Conservation (phyloP, 1,284 basidiomycete species). For the Puccinia triticina region DNA sequence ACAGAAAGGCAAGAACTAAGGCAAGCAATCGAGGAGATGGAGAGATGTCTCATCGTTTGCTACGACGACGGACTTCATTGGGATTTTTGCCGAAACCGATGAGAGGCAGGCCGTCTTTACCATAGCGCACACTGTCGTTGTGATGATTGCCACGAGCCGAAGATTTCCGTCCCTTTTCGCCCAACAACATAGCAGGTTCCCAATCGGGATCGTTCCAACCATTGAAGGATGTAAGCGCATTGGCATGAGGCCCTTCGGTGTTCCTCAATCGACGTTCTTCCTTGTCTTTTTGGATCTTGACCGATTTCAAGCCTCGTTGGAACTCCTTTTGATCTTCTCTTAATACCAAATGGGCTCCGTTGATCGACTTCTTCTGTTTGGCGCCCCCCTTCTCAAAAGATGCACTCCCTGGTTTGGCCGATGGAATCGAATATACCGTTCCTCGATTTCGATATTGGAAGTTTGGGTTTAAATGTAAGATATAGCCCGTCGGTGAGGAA, state of each 20-base stretch:
- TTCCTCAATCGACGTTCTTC: slow-evolving; percentile 74
- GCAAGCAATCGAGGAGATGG: not conserved
- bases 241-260: slow-evolving; percentile 64
- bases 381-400: slow-evolving; percentile 64
- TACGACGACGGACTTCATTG: slow-evolving; percentile 37
- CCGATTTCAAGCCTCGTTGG: slow-evolving; percentile 75
- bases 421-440: slow-evolving; percentile 88
- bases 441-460: slow-evolving; percentile 93
- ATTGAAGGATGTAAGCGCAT: slow-evolving; percentile 54
- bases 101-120: slow-evolving; percentile 55
- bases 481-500: slow-evolving; percentile 62
- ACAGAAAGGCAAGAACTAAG: not conserved
- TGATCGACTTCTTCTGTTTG: slow-evolving; percentile 46
- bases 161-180: slow-evolving; percentile 73
- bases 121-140: slow-evolving; percentile 40
- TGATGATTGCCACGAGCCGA: slow-evolving; percentile 69
- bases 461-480: slow-evolving; percentile 84
- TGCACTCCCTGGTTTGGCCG: slow-evolving; percentile 83
- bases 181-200: slow-evolving; percentile 72
- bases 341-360: slow-evolving; percentile 69
- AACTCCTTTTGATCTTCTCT: slow-evolving; percentile 88
- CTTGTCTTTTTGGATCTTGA: slow-evolving; percentile 72
- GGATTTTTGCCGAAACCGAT: slow-evolving; percentile 52
- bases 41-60: slow-evolving; percentile 1
- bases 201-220: slow-evolving; percentile 86